A percentile compares a stretch with the other conserved stretches of the same genome.
phyloP scores from a whole-genome alignment of 2,329 filamentous ascomycete genomes.

The Trichoderma endophyticum region DNA sequence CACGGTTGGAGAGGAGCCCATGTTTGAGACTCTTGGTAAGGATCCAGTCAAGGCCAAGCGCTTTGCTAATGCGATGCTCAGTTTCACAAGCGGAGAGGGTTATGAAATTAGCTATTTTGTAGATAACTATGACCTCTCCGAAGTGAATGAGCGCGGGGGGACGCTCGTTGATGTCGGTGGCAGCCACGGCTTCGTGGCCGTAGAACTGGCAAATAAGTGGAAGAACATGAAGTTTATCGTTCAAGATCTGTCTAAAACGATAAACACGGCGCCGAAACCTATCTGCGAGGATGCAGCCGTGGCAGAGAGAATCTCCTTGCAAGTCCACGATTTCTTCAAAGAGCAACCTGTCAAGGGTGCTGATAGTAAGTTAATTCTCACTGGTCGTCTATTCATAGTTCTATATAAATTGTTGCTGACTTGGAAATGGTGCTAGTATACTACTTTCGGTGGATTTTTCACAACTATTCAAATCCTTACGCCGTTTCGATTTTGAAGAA shows the following conservation, averaged over 20 bases:
- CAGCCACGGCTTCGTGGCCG: constrained; percentile 54
- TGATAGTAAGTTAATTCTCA: constrained; percentile 40
- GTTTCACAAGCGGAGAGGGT: constrained; percentile 53
- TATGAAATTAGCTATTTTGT: constrained; percentile 54
- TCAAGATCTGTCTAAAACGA: constrained; percentile 50
- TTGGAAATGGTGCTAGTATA: constrained; percentile 41
- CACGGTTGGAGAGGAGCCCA: constrained; percentile 49
- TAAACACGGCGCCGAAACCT: constrained; percentile 45
- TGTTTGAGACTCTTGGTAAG: constrained; percentile 53
- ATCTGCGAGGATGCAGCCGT: constrained; percentile 39
- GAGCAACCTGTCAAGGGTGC: constrained; percentile 52
- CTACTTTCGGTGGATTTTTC: constrained; percentile 58
- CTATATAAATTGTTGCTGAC: not conserved
- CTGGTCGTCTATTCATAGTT: not conserved
- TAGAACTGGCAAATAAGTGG: constrained; percentile 52
- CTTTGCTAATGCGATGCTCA: constrained; percentile 55
- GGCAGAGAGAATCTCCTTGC: constrained; percentile 40
- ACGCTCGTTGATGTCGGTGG: constrained; percentile 59
- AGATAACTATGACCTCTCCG: constrained; percentile 51
- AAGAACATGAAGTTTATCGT: constrained; percentile 53
- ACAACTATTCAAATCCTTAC: constrained; percentile 58
- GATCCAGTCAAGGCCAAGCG: constrained; percentile 45
- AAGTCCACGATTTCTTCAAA: constrained; percentile 56
- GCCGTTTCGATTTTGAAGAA: constrained; percentile 47
- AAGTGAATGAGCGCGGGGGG: constrained; percentile 42